phyloP scores from a whole-genome alignment of 2,329 filamentous ascomycete genomes.

The Stagonosporopsis cucurbitacearum region DNA sequence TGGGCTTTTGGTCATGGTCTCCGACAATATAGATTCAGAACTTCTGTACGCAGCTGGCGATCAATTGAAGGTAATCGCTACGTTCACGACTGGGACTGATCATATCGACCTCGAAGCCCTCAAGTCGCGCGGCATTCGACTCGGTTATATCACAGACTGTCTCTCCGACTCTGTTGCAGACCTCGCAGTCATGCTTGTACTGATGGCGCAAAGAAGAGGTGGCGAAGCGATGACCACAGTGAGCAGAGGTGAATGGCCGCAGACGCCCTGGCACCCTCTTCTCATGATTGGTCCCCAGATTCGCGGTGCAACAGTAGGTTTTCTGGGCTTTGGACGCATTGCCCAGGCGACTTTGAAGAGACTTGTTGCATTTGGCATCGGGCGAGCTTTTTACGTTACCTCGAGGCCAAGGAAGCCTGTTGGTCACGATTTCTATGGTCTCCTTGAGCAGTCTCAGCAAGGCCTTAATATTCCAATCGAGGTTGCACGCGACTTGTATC shows the following conservation, averaged over 20 bases:
- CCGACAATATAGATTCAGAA: slow-evolving; percentile 36
- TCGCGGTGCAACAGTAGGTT: slow-evolving; percentile 33
- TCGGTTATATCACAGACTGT: slow-evolving; percentile 41
- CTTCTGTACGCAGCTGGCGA: slow-evolving; percentile 32
- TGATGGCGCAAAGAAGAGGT: slow-evolving; percentile 41
- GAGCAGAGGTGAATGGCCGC: slow-evolving; percentile 34
- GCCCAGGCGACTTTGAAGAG: slow-evolving; percentile 36
- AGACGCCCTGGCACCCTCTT: slow-evolving; percentile 41
- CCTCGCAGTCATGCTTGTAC: slow-evolving; percentile 39
- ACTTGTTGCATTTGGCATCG: slow-evolving; percentile 38
- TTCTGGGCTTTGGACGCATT: slow-evolving; percentile 41
- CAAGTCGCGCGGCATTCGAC: slow-evolving; percentile 35
- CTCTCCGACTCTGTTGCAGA: slow-evolving; percentile 43
- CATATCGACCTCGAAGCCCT: slow-evolving; percentile 35
- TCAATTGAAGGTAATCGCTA: slow-evolving; percentile 36
- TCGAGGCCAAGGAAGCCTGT: slow-evolving; percentile 33
- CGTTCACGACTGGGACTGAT: slow-evolving; percentile 43
- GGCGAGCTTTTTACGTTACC: slow-evolving; percentile 33
- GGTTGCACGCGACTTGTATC: slow-evolving; percentile 25
- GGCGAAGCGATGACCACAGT: slow-evolving; percentile 38
- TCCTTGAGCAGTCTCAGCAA: slow-evolving; percentile 13
- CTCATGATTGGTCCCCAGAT: slow-evolving; percentile 41
- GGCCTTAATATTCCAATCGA: slow-evolving; percentile 25
- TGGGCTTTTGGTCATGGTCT: slow-evolving; percentile 39
- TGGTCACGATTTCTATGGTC: slow-evolving; percentile 34